Evolutionary conservation across 192 early-diverging fungal genomes (phyloP), one percentile per base, ranked within the genome.

Genomic region (Backusella tuberculispora): DNA sequence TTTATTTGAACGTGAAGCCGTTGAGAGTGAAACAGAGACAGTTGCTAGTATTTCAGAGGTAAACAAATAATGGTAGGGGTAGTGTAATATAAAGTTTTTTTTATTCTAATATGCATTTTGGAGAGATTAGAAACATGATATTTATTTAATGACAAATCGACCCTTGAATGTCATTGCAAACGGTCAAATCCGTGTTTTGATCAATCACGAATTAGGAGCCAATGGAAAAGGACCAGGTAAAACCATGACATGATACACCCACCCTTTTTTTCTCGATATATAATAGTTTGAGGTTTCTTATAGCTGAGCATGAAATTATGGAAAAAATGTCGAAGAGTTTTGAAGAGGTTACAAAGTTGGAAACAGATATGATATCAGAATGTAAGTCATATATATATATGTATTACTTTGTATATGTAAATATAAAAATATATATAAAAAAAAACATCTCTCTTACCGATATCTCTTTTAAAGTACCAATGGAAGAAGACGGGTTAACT

Each of bases 131-230:
- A 81, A 84, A 68, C 80, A 87, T 44, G 74, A 86, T 15, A 71
- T 94, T 15, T 92, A 86, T 71, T 76, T 89, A 13, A 85, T 93
- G 48, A 90, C 89, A 21, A 91, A 95, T 53, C 84, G 93, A 19
- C 93, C 93, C 13, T 72, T 95, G 74, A 88, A 87, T 67, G 85
- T 86, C 0, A 91, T 95, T 76, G 77, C 87, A 17, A 78, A 81
- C 10, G 88, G 87, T 8, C 78, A 81, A 26, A 87, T 87, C 44
- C 80, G 85, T 43, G 82, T 81, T 37, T 78, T 88, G 56, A 82
- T 78, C 60, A 92, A 86, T 74, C 83, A 85, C n/a, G 56, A 14
- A 17, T 60, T 73, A 43, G 76, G 69, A 21, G 67, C 63, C 26
- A 17, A 56, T 60, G 71, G 71, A 38, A 64, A 63, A 9, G 71